phyloP scores from a whole-genome alignment of 148 eudicot species.

The Nyssa sinensis region DNA sequence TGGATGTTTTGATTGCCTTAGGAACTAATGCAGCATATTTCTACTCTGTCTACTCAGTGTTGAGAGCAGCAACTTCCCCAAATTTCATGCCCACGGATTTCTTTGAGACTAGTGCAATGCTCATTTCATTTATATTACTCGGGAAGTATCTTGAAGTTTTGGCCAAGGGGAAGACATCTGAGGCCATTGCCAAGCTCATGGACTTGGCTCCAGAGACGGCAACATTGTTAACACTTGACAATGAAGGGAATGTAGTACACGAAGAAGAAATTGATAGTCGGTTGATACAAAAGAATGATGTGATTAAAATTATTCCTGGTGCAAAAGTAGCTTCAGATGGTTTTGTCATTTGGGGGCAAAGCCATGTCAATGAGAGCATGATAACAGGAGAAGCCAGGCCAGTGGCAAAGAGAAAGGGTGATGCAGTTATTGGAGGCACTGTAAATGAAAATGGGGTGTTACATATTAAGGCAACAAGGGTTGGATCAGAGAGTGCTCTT shows the following conservation, averaged over 20 bases:
- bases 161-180: conserved; percentile 95
- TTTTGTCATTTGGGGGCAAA: conserved; percentile 80
- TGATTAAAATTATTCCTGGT: conserved; percentile 84
- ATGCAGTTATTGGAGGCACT: conserved; percentile 91
- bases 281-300: conserved; percentile 78
- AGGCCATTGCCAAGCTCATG: conserved; percentile 95
- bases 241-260: conserved; percentile 54
- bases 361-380: conserved; percentile 95
- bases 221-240: conserved; percentile 51
- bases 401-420: conserved; percentile 79
- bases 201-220: conserved; percentile 91
- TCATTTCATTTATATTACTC: conserved; percentile 83
- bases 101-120: conserved; percentile 94
- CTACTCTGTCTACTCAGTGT: conserved; percentile 74
- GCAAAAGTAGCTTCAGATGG: conserved; percentile 95
- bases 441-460: conserved; percentile 86
- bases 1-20: conserved; percentile 93
- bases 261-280: conserved; percentile 90
- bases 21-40: conserved; percentile 98
- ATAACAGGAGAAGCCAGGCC: conserved; percentile 93
- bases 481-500: conserved; percentile 96
- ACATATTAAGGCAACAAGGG: conserved; percentile 73
- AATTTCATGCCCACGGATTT: conserved; percentile 71
- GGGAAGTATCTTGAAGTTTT: conserved; percentile 92
- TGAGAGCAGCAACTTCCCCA: conserved; percentile 76